Percentiles rank a stretch among this genome's conserved stretches.
Conservation (phyloP, 345 rosid genomes). For the Clarkia xantiana region DNA sequence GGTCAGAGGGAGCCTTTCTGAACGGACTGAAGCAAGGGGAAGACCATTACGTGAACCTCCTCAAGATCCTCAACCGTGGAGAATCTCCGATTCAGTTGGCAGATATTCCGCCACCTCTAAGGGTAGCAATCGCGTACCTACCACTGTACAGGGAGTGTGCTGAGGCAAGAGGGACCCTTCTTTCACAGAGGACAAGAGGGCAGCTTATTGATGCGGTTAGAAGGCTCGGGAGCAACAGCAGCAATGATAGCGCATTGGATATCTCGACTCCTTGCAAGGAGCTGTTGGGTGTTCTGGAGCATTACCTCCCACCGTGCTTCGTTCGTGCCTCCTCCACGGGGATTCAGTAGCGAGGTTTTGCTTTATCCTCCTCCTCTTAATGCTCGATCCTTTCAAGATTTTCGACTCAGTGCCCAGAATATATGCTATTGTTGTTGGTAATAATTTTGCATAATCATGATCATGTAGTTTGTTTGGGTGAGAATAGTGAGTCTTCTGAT, state of each 20-base stretch:
- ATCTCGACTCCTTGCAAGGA: conserved; percentile 5
- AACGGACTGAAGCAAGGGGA: conserved; percentile 63
- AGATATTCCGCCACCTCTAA: conserved; percentile 68
- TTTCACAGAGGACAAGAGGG: conserved; percentile 71
- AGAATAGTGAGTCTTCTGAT: no score
- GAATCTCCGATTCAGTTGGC: conserved; percentile 54
- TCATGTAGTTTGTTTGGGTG: no score
- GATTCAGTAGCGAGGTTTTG: not conserved
- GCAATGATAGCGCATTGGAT: conserved; percentile 5
- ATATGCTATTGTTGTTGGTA: no score
- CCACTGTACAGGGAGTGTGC: conserved; percentile 74
- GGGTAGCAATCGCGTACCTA: conserved; percentile 66
- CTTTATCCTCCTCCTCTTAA: not conserved
- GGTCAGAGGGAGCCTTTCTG: conserved; percentile 83
- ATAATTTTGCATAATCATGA: no score
- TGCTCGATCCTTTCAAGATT: no score
- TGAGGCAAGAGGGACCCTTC: conserved; percentile 38
- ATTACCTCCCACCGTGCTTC: conserved; percentile 59
- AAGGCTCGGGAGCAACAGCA: conserved; percentile 49
- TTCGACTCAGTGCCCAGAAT: no score
- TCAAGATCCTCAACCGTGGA: conserved; percentile 55
- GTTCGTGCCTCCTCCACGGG: conserved; percentile 16
- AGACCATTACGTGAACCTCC: conserved; percentile 49
- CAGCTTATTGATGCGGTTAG: conserved; percentile 66
- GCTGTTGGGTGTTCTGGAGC: conserved; percentile 55